Conservation (phyloP, 2,329 filamentous ascomycete genomes). For the Chaetothyriales sp. region DNA sequence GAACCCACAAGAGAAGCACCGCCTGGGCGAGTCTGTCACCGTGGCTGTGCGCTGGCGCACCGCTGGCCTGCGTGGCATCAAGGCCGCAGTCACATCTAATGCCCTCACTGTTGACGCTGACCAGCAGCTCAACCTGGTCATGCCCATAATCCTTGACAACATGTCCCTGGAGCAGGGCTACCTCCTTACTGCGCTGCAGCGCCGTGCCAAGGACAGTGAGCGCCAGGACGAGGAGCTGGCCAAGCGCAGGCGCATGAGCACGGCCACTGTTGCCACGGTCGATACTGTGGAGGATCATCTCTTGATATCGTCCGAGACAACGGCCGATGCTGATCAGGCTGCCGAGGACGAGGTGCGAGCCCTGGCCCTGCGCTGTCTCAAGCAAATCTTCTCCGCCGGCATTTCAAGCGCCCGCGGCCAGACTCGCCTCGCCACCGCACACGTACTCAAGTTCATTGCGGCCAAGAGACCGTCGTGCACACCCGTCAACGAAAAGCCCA, state of each 20-base stretch:
- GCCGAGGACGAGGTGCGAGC: conserved; percentile 80
- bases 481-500: conserved; percentile 28
- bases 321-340: conserved; percentile 73
- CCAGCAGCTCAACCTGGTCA: conserved; percentile 59
- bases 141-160: conserved; percentile 78
- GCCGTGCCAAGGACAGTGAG: conserved; percentile 53
- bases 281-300: conserved; percentile 55
- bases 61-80: conserved; percentile 61
- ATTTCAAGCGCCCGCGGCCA: conserved; percentile 57
- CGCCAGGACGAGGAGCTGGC: conserved; percentile 51
- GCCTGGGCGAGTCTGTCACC: conserved; percentile 37
- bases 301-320: conserved; percentile 54
- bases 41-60: conserved; percentile 65
- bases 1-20: conserved; percentile 28
- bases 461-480: conserved; percentile 38
- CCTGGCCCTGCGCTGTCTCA: conserved; percentile 70
- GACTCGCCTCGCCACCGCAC: conserved; percentile 58
- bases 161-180: conserved; percentile 60
- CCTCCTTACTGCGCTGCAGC: conserved; percentile 52
- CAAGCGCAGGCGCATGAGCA: conserved; percentile 56
- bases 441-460: conserved; percentile 59
- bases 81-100: conserved; percentile 65
- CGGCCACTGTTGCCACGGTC: conserved; percentile 59
- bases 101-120: conserved; percentile 59
- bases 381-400: conserved; percentile 61